Evolutionary conservation across 306 rosid genomes (phyloP), one percentile per base, ranked within the genome.

Genomic region (Hippophae tibetana): DNA sequence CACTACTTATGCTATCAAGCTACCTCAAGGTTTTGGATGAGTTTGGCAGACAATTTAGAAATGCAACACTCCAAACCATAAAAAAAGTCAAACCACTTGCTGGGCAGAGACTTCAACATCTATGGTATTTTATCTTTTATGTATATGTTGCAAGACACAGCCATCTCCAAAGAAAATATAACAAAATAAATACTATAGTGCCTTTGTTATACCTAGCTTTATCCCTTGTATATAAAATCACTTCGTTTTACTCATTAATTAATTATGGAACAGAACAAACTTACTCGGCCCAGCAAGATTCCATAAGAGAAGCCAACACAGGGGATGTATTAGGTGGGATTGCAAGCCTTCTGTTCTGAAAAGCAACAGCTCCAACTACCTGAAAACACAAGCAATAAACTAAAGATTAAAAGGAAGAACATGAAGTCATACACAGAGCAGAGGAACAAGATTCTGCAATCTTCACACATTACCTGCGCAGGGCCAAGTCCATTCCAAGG

Each of bases 361-460:
- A 92, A 64, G 96, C 99, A 59, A 92, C 95, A 43, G 96, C 95
- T 65, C 99, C 99, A 72, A 92, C 95, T 47, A 92, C 96, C 99
- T 92, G 83, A 57, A 63, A 75, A 52, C 61, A 63, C 72, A 11
- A 66, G 47, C 27, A 12, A 3, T 10, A 56, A 63, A 50, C 48
- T 52, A 25, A 54, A 27, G 12, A 10, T 59, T 3, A 11, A 12
- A 48, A 14, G 42, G 27, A 9, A 50, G 41, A 25, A 47, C 8
- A 46, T 31, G 38, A 52, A 45, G 11, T 11, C 5, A 49, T 10
- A 2, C 10, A n/a, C 52, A 2, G 12, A 31, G 46, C 40, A 11
- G 9, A 12, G 56, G 38, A 11, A 25, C 23, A 7, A 12, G 10
- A 31, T 5, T 13, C 44, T 52, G 52, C 60, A 67, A 69, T 4